phyloP scores from a whole-genome alignment of 768 basidiomycete species.

The Leccinum aurantiacum region DNA sequence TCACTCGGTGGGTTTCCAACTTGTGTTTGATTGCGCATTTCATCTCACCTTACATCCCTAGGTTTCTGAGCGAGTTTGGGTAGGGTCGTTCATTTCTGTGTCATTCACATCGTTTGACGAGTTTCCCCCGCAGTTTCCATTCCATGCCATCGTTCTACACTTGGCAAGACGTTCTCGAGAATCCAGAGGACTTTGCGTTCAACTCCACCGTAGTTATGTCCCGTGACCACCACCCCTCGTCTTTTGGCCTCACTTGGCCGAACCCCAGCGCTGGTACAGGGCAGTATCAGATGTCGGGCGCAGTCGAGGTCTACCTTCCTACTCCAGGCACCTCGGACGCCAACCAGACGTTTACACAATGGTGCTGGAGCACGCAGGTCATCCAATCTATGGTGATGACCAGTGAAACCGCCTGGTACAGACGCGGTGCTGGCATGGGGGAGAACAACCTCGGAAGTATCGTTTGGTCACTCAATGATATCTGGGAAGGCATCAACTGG shows the following conservation, averaged over 20 bases:
- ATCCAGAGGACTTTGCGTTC: slow-evolving; percentile 53
- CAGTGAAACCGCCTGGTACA: slow-evolving; percentile 53
- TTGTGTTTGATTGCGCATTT: neutral
- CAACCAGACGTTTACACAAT: slow-evolving; percentile 63
- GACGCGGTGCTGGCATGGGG: slow-evolving; percentile 55
- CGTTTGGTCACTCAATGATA: slow-evolving; percentile 61
- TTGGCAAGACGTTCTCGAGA: slow-evolving; percentile 56
- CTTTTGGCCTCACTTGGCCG: slow-evolving; percentile 43
- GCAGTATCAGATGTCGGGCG: slow-evolving; percentile 51
- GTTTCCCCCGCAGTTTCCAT: slow-evolving; percentile 44
- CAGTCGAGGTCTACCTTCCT: slow-evolving; percentile 56
- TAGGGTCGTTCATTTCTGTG: slow-evolving; percentile 22
- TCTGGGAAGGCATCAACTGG: slow-evolving; percentile 61
- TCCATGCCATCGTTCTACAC: slow-evolving; percentile 63
- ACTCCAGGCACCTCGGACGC: slow-evolving; percentile 46
- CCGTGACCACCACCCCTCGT: slow-evolving; percentile 58
- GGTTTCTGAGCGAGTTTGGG: slow-evolving; percentile 64
- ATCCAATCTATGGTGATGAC: slow-evolving; percentile 61
- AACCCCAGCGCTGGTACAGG: slow-evolving; percentile 56
- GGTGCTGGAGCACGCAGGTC: slow-evolving; percentile 62
- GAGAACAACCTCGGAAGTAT: slow-evolving; percentile 59
- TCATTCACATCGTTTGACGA: neutral
- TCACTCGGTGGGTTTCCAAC: slow-evolving; percentile 37
- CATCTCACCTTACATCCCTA: slow-evolving; percentile 12
- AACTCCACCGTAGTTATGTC: slow-evolving; percentile 58